A percentile compares a stretch with the other conserved stretches of the same genome.
Evolutionary conservation across 2,329 filamentous ascomycete genomes (phyloP).

Genomic region (Beauveria asiatica): DNA sequence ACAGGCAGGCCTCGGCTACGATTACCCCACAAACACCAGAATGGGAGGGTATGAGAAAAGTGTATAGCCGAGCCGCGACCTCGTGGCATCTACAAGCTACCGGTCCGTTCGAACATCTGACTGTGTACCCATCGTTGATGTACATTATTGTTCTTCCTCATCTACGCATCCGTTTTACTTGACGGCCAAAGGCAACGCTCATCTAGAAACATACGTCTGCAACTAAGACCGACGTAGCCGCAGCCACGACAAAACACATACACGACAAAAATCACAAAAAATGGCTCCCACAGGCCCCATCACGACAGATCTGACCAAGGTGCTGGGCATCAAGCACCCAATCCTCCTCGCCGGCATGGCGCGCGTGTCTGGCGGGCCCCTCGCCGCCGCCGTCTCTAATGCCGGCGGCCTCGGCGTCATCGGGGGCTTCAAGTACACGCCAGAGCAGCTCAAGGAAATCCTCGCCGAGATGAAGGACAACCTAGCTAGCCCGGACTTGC

Average conservation of each 20-base stretch:
- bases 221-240: not conserved
- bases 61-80: not conserved
- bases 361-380: conserved; percentile 66
- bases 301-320: conserved; percentile 65
- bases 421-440: conserved; percentile 64
- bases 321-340: conserved; percentile 79
- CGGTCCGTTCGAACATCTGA: not conserved
- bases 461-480: conserved; percentile 73
- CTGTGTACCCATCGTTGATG: no score
- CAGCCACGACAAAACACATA: not conserved
- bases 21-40: conserved; percentile 1
- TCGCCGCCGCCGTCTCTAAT: conserved; percentile 82
- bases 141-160: no score
- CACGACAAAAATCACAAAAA: not conserved
- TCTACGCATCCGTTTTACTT: no score
- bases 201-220: not conserved
- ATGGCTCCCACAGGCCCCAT: conserved; percentile 41
- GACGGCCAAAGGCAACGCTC: not conserved
- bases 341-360: conserved; percentile 94
- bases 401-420: conserved; percentile 77
- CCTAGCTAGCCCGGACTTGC: conserved; percentile 49
- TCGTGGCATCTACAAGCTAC: not conserved
- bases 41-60: not conserved
- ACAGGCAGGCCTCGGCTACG: not conserved
- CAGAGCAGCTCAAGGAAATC: conserved; percentile 66